Percentiles rank a stretch among this genome's conserved stretches.
Conservation (phyloP, 2,329 filamentous ascomycete species). For the Ceratocystis diversiconidia region DNA sequence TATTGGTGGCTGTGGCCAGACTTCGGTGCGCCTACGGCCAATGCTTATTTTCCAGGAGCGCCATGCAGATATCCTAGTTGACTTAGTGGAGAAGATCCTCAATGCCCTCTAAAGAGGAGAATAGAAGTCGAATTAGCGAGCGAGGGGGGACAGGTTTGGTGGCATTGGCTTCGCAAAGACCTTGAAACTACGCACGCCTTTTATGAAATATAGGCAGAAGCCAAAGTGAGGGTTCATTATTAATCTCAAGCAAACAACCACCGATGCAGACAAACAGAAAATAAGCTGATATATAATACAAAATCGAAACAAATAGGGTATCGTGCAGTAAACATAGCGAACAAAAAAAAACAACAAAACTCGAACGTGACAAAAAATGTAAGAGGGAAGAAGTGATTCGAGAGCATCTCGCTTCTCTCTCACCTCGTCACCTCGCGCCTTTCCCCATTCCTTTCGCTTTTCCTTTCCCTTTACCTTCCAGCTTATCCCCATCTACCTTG, state of each 20-base stretch:
- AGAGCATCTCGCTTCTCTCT: background rate
- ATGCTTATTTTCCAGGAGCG: conserved; percentile 89
- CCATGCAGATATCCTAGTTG: conserved; percentile 75
- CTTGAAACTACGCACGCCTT: background rate
- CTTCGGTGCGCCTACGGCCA: conserved; percentile 64
- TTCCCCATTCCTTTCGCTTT: background rate
- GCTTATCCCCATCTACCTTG: background rate
- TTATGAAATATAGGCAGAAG: background rate
- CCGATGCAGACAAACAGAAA: background rate
- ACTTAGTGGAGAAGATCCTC: conserved; percentile 61
- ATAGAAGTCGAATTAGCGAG: background rate
- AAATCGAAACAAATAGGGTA: conserved; percentile 6
- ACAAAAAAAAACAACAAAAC: background rate
- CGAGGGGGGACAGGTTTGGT: too few relatives aligned
- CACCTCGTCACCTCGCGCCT: background rate
- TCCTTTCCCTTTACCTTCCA: background rate
- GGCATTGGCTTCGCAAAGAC: too few relatives aligned
- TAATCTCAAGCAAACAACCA: background rate
- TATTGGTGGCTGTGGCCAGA: conserved; percentile 67
- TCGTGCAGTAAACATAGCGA: conserved; percentile 2
- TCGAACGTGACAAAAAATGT: background rate
- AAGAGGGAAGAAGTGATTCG: background rate
- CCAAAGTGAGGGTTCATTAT: background rate
- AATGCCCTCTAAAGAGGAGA: conserved; percentile 26
- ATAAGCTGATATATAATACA: background rate